Evolutionary conservation across 768 basidiomycete species (phyloP).

Genomic region (Rhizopogon roseolus): DNA sequence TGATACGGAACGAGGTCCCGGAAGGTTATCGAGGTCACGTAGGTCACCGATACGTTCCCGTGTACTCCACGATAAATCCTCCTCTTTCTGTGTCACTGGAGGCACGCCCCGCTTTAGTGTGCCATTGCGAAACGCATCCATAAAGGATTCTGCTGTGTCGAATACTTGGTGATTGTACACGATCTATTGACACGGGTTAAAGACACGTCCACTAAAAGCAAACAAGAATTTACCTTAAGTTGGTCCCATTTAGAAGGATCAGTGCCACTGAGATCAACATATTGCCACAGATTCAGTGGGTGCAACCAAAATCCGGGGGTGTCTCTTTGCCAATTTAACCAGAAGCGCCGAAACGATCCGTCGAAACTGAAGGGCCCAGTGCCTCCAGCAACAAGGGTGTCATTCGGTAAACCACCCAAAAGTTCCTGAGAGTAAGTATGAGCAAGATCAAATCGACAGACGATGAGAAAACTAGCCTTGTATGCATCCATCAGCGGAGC

Average conservation of each 20-base stretch:
- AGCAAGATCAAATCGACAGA: not conserved
- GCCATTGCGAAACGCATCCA: slow-evolving; percentile 48
- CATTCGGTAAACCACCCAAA: slow-evolving; percentile 41
- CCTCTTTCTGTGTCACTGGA: slow-evolving; percentile 24
- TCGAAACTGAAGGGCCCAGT: slow-evolving; percentile 55
- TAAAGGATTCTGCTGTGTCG: slow-evolving; percentile 40
- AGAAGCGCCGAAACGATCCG: slow-evolving; percentile 51
- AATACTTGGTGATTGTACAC: slow-evolving; percentile 62
- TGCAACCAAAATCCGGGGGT: slow-evolving; percentile 47
- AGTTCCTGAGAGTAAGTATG: slow-evolving; percentile 34
- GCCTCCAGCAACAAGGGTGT: slow-evolving; percentile 43
- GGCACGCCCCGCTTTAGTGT: slow-evolving; percentile 42
- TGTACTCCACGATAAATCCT: slow-evolving; percentile 40
- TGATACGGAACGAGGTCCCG: slow-evolving; percentile 59
- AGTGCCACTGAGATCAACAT: slow-evolving; percentile 52
- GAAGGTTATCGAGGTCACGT: slow-evolving; percentile 56
- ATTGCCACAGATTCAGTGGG: slow-evolving; percentile 51
- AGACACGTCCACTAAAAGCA: not conserved
- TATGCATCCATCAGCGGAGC: slow-evolving; percentile 36
- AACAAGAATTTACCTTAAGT: slow-evolving; percentile 35
- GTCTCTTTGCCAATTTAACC: slow-evolving; percentile 48
- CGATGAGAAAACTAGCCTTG: slow-evolving; percentile 26
- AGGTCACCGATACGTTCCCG: slow-evolving; percentile 34
- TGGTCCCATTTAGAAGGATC: slow-evolving; percentile 48
- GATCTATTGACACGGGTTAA: slow-evolving; percentile 25